Evolutionary conservation across 2,329 filamentous ascomycete species (phyloP).

Genomic region (Hymenoscyphus fructigenus): DNA sequence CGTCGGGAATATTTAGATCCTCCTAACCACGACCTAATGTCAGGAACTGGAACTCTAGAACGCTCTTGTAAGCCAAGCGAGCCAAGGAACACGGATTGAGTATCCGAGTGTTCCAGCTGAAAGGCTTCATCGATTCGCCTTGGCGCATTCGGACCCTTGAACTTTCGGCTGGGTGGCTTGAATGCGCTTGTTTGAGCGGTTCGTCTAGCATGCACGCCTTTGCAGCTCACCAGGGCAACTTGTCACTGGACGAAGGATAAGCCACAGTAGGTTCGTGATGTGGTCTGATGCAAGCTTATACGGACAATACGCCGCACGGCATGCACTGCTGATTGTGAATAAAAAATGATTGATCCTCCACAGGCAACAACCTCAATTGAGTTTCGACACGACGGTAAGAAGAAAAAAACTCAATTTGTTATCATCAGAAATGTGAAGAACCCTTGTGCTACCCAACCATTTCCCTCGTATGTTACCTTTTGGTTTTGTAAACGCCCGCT

Average conservation of each 20-base stretch:
- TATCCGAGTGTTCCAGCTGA: neutral
- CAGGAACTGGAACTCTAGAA: neutral
- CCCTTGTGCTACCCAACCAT: neutral
- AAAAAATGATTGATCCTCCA: neutral
- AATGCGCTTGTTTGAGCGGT: neutral
- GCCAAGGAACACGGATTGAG: neutral
- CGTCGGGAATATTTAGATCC: neutral
- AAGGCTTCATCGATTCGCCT: neutral
- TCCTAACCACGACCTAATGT: neutral
- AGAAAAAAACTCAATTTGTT: neutral
- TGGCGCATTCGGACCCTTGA: neutral
- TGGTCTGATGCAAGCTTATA: slow-evolving; percentile 1
- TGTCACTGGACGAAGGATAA: neutral
- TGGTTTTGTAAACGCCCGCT: slow-evolving; percentile 6
- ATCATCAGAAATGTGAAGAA: neutral
- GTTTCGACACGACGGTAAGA: neutral
- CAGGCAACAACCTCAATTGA: neutral
- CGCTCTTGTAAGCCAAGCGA: neutral
- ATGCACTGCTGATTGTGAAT: neutral
- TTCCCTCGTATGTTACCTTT: slow-evolving; percentile 1
- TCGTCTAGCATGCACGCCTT: neutral
- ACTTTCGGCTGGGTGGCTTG: neutral
- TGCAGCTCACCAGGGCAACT: too few relatives aligned
- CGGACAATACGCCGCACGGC: neutral
- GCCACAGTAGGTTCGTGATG: neutral